Conservation (phyloP, 2,329 filamentous ascomycete species). For the Pseudogymnoascus sp. region DNA sequence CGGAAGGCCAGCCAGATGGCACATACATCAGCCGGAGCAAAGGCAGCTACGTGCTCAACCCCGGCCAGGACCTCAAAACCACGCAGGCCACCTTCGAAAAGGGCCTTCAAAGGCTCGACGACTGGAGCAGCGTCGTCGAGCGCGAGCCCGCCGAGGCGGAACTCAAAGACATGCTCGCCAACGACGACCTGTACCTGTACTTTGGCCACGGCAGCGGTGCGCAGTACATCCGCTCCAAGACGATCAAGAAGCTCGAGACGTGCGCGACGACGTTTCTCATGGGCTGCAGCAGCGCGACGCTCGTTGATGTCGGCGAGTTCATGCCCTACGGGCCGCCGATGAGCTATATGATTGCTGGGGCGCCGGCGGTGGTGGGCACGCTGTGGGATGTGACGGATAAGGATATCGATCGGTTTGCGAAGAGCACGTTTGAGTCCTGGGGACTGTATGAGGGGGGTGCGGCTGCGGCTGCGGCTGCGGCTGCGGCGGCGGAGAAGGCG, state of each 20-base stretch:
- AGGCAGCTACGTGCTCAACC: slow-evolving; percentile 81
- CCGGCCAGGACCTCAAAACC: slow-evolving; percentile 69
- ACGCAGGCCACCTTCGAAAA: slow-evolving; percentile 70
- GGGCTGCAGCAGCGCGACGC: slow-evolving; percentile 81
- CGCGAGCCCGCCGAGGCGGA: slow-evolving; percentile 67
- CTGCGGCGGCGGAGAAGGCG: slow-evolving; percentile 20
- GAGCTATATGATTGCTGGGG: slow-evolving; percentile 84
- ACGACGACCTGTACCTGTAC: slow-evolving; percentile 72
- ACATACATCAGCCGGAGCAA: slow-evolving; percentile 46
- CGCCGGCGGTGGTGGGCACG: slow-evolving; percentile 80
- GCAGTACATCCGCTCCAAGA: slow-evolving; percentile 83
- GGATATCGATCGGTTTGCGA: slow-evolving; percentile 90
- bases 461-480: background rate
- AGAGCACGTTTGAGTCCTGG: slow-evolving; percentile 74
- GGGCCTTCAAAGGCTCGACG: slow-evolving; percentile 53
- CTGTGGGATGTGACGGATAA: slow-evolving; percentile 98
- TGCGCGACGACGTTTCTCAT: slow-evolving; percentile 84
- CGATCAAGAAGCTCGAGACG: slow-evolving; percentile 66
- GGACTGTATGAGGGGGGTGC: slow-evolving; percentile 45
- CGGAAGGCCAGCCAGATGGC: slow-evolving; percentile 29
- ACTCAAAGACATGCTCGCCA: slow-evolving; percentile 59
- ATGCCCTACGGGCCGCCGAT: slow-evolving; percentile 85
- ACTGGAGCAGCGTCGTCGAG: slow-evolving; percentile 63
- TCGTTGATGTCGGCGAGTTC: slow-evolving; percentile 76
- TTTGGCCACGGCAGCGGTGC: slow-evolving; percentile 94